Evolutionary conservation across 1,284 basidiomycete species (phyloP).

Genomic region (Dichomitus squalens): DNA sequence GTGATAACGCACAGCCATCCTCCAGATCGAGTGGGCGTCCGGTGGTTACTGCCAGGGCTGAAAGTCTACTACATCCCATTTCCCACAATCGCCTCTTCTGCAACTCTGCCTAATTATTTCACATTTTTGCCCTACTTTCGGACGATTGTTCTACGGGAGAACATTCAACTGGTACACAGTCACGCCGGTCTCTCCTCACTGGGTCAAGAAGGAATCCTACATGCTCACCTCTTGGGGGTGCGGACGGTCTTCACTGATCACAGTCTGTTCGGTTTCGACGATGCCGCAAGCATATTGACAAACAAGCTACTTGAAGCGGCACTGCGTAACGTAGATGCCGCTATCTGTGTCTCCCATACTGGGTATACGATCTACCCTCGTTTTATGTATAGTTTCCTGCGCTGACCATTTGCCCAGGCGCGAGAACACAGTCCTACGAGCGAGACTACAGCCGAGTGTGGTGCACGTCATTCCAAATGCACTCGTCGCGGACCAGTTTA

Average conservation of each 20-base stretch:
- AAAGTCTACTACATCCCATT: conserved; percentile 97
- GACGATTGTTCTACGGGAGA: conserved; percentile 86
- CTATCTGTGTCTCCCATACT: conserved; percentile 97
- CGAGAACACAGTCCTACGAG: conserved; percentile 94
- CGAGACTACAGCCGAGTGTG: conserved; percentile 61
- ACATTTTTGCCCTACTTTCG: conserved; percentile 90
- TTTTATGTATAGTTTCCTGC: not conserved
- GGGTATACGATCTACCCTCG: conserved; percentile 55
- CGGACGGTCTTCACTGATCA: conserved; percentile 97
- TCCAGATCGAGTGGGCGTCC: conserved; percentile 84
- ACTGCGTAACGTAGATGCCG: conserved; percentile 89
- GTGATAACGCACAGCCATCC: conserved; percentile 93
- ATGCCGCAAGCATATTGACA: conserved; percentile 94
- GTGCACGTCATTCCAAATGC: conserved; percentile 96
- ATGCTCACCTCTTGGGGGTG: conserved; percentile 83
- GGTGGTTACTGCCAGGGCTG: conserved; percentile 83
- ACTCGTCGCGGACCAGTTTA: conserved; percentile 87
- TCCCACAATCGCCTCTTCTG: conserved; percentile 84
- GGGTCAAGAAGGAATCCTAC: conserved; percentile 91
- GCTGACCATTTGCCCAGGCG: conserved; percentile 47
- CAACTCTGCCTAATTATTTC: conserved; percentile 94
- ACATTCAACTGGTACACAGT: conserved; percentile 87
- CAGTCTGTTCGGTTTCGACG: conserved; percentile 93
- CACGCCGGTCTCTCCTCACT: conserved; percentile 91
- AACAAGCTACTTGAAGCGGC: conserved; percentile 93